Evolutionary conservation across 257 asterid genomes (phyloP).

Genomic region (Parsonsia alboflavescens): DNA sequence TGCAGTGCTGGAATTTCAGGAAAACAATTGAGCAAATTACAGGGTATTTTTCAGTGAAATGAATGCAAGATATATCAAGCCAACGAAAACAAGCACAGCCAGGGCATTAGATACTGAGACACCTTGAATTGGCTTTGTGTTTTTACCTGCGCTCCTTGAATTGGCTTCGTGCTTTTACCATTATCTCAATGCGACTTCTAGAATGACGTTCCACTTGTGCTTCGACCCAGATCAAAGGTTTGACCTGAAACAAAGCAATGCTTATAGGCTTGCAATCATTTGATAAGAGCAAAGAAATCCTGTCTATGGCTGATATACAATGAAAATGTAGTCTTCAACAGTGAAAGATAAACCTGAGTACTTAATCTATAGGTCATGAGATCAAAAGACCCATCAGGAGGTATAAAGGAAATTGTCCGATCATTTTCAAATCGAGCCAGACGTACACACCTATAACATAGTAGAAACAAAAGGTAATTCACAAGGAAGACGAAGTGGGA

Average conservation of each 20-base stretch:
- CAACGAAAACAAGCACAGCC: not conserved
- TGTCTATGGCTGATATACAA: not conserved
- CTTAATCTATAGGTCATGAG: conserved; percentile 98
- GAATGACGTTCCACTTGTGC: conserved; percentile 94
- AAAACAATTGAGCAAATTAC: conserved; percentile 21
- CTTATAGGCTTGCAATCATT: conserved; percentile 12
- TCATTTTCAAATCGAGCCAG: conserved; percentile 96
- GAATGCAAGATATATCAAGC: not conserved
- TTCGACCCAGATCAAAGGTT: conserved; percentile 97
- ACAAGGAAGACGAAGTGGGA: conserved; percentile 1
- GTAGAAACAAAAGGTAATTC: conserved; percentile 20
- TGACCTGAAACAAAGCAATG: conserved; percentile 57
- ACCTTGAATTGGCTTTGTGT: conserved; percentile 94
- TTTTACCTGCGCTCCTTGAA: conserved; percentile 97
- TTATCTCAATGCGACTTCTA: conserved; percentile 85
- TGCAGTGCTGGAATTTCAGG: conserved; percentile 73
- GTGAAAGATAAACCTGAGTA: conserved; percentile 68
- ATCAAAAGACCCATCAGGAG: conserved; percentile 99
- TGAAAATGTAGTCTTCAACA: not conserved
- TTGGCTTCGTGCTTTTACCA: conserved; percentile 91
- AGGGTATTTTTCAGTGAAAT: conserved; percentile 1
- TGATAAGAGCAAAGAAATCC: not conserved
- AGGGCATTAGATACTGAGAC: not conserved
- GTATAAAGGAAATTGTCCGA: conserved; percentile 92
- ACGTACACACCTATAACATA: conserved; percentile 82